Percentiles rank a stretch among this genome's conserved stretches.
Conservation (phyloP, 345 rosid species). For the Citrus unshiu region DNA sequence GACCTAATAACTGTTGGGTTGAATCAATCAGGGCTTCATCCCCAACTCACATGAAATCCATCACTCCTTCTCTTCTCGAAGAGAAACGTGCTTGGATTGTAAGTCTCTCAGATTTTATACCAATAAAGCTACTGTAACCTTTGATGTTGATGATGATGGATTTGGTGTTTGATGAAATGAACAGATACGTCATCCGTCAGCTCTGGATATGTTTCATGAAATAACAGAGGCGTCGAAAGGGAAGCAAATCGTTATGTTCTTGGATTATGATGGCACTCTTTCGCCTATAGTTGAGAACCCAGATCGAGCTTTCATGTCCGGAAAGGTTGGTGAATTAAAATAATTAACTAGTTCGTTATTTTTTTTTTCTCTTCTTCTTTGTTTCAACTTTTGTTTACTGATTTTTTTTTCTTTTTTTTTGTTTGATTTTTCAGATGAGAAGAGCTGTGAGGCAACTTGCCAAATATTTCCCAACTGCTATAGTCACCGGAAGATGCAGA, state of each 20-base stretch:
- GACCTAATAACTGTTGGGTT: slow-evolving; percentile 60
- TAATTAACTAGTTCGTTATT: too few relatives aligned
- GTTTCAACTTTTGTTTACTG: neutral
- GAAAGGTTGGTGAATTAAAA: slow-evolving; percentile 39
- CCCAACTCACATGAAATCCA: slow-evolving; percentile 68
- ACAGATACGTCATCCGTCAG: slow-evolving; percentile 80
- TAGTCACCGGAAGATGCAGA: slow-evolving; percentile 89
- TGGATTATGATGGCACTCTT: slow-evolving; percentile 95
- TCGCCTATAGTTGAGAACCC: slow-evolving; percentile 95
- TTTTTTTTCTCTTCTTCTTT: neutral
- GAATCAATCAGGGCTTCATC: slow-evolving; percentile 95
- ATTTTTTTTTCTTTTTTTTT: neutral
- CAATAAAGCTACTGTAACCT: too few relatives aligned
- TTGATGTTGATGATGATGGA: too few relatives aligned
- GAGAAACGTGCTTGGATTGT: slow-evolving; percentile 64
- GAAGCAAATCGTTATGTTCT: slow-evolving; percentile 86
- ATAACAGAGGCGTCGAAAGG: slow-evolving; percentile 66
- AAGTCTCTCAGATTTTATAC: neutral
- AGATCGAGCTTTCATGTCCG: slow-evolving; percentile 91
- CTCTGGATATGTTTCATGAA: slow-evolving; percentile 63
- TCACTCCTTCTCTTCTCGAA: slow-evolving; percentile 31
- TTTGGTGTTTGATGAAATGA: neutral
- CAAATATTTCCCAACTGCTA: slow-evolving; percentile 77
- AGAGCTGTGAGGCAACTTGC: slow-evolving; percentile 64
- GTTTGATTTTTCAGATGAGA: slow-evolving; percentile 64